Percentiles rank a stretch among this genome's conserved stretches.
phyloP scores from a whole-genome alignment of 108 stramenopile species.

The Craspedostauros australis region DNA sequence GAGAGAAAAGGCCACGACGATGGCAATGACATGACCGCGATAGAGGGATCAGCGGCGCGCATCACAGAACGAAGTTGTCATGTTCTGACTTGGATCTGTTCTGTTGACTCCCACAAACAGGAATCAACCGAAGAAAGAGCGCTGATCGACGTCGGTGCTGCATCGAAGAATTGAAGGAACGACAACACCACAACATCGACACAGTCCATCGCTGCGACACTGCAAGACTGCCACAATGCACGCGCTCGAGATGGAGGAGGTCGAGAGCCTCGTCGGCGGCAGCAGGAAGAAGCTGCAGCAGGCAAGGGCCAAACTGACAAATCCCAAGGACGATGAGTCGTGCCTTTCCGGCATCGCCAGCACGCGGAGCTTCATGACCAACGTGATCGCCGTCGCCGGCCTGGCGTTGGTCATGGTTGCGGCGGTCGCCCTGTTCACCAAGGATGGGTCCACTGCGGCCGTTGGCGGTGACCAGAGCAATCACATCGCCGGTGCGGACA shows the following conservation, averaged over 20 bases:
- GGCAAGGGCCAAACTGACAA: not conserved
- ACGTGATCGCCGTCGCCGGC: constrained; percentile 8
- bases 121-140: too few relatives aligned
- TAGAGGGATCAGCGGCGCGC: too few relatives aligned
- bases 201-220: too few relatives aligned
- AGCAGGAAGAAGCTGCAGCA: constrained; percentile 1
- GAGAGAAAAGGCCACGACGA: too few relatives aligned
- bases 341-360: not conserved
- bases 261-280: constrained; percentile 6
- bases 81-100: too few relatives aligned
- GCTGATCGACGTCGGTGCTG: too few relatives aligned
- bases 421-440: too few relatives aligned
- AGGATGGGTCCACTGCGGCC: constrained; percentile 1
- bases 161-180: too few relatives aligned
- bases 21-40: too few relatives aligned
- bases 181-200: too few relatives aligned
- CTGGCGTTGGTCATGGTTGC: not conserved
- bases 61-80: too few relatives aligned
- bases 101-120: too few relatives aligned
- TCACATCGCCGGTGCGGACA: not conserved
- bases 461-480: not conserved
- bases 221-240: constrained; percentile 11
- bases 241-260: constrained; percentile 29
- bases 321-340: not conserved
- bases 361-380: constrained; percentile 4